Conservation (phyloP, 2,329 filamentous ascomycete species). For the Alternaria viburni region DNA sequence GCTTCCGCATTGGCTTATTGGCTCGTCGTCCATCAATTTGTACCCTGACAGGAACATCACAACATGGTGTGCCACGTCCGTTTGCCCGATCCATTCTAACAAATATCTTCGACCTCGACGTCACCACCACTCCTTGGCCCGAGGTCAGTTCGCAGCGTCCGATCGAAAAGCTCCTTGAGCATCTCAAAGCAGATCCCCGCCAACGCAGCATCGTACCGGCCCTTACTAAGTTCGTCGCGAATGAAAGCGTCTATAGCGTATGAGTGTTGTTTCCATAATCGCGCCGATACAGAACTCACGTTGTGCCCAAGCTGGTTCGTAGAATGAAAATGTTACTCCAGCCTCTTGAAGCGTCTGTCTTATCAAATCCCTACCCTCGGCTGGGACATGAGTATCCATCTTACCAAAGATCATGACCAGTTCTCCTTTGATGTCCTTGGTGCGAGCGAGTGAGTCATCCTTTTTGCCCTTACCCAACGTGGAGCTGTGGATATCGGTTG, state of each 20-base stretch:
- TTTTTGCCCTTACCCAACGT: conserved; percentile 73
- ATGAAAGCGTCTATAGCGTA: conserved; percentile 76
- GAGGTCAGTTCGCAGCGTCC: conserved; percentile 78
- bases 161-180: conserved; percentile 81
- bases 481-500: conserved; percentile 84
- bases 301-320: conserved; percentile 92
- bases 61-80: neutral
- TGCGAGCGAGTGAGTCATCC: conserved; percentile 67
- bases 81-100: conserved; percentile 39
- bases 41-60: neutral
- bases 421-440: conserved; percentile 76
- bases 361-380: conserved; percentile 82
- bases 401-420: conserved; percentile 90
- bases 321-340: conserved; percentile 77
- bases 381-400: conserved; percentile 87
- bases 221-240: conserved; percentile 88
- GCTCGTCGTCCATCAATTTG: neutral
- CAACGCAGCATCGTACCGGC: conserved; percentile 88
- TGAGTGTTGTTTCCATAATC: neutral
- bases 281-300: conserved; percentile 55
- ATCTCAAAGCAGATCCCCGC: conserved; percentile 91
- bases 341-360: conserved; percentile 54
- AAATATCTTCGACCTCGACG: conserved; percentile 73
- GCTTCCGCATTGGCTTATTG: conserved; percentile 3
- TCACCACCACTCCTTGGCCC: conserved; percentile 69